phyloP scores from a whole-genome alignment of 2,329 filamentous ascomycete species.

The Trichophyton schoenleinii region DNA sequence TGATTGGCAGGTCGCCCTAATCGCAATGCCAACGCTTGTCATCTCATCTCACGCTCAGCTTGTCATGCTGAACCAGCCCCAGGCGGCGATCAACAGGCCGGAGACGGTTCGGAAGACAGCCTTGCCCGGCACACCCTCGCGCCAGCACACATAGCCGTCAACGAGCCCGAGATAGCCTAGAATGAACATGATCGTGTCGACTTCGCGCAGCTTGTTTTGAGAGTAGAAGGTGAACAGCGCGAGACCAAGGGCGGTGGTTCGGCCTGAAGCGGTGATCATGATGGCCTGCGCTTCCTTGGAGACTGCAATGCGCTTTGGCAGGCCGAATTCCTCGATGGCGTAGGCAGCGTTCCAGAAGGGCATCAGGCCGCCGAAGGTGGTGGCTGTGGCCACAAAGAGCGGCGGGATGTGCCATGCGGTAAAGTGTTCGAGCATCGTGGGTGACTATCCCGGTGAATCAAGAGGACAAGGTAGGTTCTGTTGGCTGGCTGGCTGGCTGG shows the following conservation, averaged over 20 bases:
- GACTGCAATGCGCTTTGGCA: constrained; percentile 21
- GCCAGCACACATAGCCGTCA: constrained; percentile 17
- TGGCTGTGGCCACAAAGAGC: constrained; percentile 19
- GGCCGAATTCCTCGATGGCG: constrained; percentile 25
- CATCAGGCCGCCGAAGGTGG: constrained; percentile 23
- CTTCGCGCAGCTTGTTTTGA: constrained; percentile 15
- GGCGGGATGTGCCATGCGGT: constrained; percentile 8
- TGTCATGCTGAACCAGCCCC: constrained; percentile 16
- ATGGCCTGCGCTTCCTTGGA: constrained; percentile 22
- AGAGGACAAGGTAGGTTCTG: too few relatives aligned
- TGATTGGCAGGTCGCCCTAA: too few relatives aligned
- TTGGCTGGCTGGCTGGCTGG: too few relatives aligned
- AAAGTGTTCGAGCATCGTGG: constrained; percentile 5
- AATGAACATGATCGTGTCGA: constrained; percentile 16
- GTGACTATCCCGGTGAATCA: too few relatives aligned
- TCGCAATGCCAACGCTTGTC: too few relatives aligned
- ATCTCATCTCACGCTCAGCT: not conserved
- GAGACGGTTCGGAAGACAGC: constrained; percentile 13
- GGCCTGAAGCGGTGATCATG: constrained; percentile 18
- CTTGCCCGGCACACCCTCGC: constrained; percentile 16
- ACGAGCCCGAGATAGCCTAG: constrained; percentile 14
- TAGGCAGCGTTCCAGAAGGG: constrained; percentile 23
- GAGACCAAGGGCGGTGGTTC: constrained; percentile 12
- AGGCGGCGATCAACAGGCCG: constrained; percentile 15
- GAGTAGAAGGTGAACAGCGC: constrained; percentile 15